Percentiles rank a stretch among this genome's conserved stretches.
phyloP scores from a whole-genome alignment of 169 alveolate genomes.

The Plasmodium yoelii region DNA sequence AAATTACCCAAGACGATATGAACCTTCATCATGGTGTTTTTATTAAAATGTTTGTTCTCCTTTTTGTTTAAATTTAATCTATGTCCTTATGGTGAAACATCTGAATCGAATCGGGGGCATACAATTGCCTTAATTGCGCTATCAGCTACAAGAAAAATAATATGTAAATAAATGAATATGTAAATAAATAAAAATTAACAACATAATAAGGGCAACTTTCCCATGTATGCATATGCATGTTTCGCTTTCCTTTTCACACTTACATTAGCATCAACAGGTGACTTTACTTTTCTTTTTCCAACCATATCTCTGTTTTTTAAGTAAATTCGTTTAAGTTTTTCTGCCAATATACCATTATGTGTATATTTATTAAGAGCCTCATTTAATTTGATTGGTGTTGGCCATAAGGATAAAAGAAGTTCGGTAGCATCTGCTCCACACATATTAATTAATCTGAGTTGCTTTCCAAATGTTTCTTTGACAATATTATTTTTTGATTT shows the following conservation, averaged over 20 bases:
- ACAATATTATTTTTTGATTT: conserved; percentile 85
- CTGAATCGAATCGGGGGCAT: conserved; percentile 71
- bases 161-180: not conserved
- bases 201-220: not conserved
- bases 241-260: not conserved
- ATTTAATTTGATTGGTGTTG: conserved; percentile 85
- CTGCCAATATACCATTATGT: conserved; percentile 72
- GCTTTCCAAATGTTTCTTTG: conserved; percentile 87
- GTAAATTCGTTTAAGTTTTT: conserved; percentile 53
- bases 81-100: not conserved
- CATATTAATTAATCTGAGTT: conserved; percentile 83
- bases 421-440: conserved; percentile 88
- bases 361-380: conserved; percentile 73
- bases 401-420: conserved; percentile 86
- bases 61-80: not conserved
- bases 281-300: conserved; percentile 45
- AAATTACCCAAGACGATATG: not conserved
- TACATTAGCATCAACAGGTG: conserved; percentile 63
- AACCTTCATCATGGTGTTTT: not conserved
- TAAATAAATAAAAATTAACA: conserved; percentile 2
- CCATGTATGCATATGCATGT: not conserved
- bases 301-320: conserved; percentile 21
- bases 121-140: conserved; percentile 61
- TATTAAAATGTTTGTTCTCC: not conserved
- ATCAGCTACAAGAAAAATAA: conserved; percentile 51